Conservation (phyloP, 345 rosid species). For the Eucalyptus cladocalyx region DNA sequence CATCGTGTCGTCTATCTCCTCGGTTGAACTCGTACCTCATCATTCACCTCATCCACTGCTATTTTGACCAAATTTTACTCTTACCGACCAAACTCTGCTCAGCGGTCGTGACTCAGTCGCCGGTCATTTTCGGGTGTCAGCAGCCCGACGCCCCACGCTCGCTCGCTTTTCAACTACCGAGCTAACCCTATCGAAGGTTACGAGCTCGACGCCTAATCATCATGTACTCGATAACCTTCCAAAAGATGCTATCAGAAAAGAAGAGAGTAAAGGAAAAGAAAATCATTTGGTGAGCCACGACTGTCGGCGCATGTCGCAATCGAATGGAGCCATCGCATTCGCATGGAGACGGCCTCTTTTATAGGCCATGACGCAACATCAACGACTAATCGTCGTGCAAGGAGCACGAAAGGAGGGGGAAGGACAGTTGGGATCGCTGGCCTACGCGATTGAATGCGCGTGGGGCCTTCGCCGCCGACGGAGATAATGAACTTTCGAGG, state of each 20-base stretch:
- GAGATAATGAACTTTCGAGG: neutral
- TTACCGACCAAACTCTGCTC: neutral
- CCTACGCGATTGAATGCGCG: neutral
- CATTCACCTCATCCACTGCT: neutral
- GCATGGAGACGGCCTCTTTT: neutral
- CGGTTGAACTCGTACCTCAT: neutral
- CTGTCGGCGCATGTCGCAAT: neutral
- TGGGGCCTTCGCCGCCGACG: neutral
- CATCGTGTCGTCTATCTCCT: neutral
- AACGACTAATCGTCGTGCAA: neutral
- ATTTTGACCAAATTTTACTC: neutral
- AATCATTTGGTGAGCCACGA: neutral
- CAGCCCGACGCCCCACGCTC: neutral
- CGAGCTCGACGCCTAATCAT: neutral
- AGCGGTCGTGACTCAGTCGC: neutral
- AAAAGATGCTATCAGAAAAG: neutral
- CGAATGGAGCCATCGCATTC: neutral
- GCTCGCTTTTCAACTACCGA: neutral
- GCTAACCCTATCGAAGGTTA: neutral
- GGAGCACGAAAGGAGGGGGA: neutral
- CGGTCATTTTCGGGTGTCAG: neutral
- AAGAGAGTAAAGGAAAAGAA: too few species aligned
- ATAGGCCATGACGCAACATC: neutral
- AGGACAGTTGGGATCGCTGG: neutral
- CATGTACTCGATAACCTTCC: neutral